A percentile compares a stretch with the other conserved stretches of the same genome.
Conservation (phyloP, 1,284 basidiomycete species). For the Marasmius oreades region DNA sequence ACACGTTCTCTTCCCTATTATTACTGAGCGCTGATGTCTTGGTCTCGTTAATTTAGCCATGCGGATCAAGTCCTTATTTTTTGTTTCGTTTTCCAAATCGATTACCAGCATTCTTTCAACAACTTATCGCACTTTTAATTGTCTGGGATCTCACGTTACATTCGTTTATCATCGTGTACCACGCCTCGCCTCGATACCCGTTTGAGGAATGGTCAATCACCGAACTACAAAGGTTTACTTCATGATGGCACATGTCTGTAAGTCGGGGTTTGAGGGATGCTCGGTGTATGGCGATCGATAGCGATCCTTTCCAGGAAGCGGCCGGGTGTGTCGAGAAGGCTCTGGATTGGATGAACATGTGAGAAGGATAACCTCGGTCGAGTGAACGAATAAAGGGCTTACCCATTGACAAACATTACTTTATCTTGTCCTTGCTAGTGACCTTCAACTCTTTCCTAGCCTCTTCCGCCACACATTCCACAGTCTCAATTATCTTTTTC, state of each 20-base stretch:
- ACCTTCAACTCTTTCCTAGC: slow-evolving; percentile 28
- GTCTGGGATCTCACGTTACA: not conserved
- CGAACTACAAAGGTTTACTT: no score
- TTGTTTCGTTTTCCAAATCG: not conserved
- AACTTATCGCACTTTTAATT: not conserved
- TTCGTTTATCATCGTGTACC: not conserved
- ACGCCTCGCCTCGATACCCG: no score
- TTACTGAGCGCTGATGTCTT: not conserved
- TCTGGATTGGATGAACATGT: not conserved
- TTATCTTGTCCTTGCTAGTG: not conserved
- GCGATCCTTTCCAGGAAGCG: no score
- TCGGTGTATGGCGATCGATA: no score
- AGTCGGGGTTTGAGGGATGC: no score
- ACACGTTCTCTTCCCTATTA: no score
- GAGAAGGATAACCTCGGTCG: not conserved
- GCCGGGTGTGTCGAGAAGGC: no score
- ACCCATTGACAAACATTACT: not conserved
- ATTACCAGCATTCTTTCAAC: not conserved
- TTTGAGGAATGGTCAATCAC: no score
- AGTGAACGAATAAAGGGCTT: not conserved
- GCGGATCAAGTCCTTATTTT: not conserved
- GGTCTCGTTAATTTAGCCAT: not conserved
- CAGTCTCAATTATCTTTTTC: slow-evolving; percentile 25
- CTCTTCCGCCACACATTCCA: slow-evolving; percentile 30
- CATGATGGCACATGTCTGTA: no score